A percentile compares a stretch with the other conserved stretches of the same genome.
Evolutionary conservation across 2,329 filamentous ascomycete genomes (phyloP).

Genomic region (Ciborinia camelliae): DNA sequence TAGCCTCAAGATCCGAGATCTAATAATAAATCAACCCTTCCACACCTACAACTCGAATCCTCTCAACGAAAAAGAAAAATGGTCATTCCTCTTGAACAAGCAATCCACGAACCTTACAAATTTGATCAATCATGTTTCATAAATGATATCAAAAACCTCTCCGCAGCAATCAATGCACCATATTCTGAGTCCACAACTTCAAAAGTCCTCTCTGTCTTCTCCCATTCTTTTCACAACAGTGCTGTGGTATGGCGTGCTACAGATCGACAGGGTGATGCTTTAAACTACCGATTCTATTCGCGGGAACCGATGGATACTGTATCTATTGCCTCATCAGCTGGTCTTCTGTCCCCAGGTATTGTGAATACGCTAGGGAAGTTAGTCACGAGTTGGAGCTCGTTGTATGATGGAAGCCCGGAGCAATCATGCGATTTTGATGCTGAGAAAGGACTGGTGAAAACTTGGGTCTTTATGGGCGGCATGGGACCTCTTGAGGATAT

Average conservation of each 20-base stretch:
- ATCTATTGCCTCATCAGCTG: background rate
- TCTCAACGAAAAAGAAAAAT: no score
- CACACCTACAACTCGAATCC: no score
- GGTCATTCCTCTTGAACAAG: background rate
- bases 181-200: background rate
- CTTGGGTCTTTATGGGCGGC: conserved; percentile 14
- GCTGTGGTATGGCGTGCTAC: conserved; percentile 13
- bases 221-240: background rate
- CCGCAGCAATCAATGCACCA: conserved; percentile 1
- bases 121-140: background rate
- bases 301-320: conserved; percentile 15
- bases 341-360: background rate
- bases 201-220: background rate
- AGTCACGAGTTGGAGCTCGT: background rate
- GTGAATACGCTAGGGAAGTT: background rate
- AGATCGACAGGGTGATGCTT: conserved; percentile 4
- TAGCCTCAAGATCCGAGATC: no score
- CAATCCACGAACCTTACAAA: background rate
- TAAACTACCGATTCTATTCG: conserved; percentile 17
- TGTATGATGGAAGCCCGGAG: conserved; percentile 7
- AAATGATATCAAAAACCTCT: background rate
- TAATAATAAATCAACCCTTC: no score
- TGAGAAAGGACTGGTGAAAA: conserved; percentile 11
- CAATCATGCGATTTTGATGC: conserved; percentile 18
- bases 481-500: conserved; percentile 16